Percentiles rank a stretch among this genome's conserved stretches.
Conservation (phyloP, 805 yeast species). For the Kodamaea laetipori region DNA sequence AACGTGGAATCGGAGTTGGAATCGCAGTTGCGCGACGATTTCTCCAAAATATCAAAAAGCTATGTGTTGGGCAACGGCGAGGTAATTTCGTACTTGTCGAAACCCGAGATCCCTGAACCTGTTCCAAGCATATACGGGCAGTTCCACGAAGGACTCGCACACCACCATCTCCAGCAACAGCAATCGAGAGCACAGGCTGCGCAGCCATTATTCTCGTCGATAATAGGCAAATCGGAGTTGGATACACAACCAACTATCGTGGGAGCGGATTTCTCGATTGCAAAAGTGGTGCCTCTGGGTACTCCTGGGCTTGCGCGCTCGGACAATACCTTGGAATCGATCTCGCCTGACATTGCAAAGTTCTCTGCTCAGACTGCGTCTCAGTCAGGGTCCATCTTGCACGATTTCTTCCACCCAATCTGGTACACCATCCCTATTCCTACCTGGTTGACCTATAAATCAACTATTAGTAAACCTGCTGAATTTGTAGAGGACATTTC, state of each 20-base stretch:
- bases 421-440: slow-evolving; percentile 48
- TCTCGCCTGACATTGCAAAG: slow-evolving; percentile 33
- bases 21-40: slow-evolving; percentile 55
- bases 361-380: slow-evolving; percentile 36
- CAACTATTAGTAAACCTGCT: slow-evolving; percentile 20
- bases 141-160: slow-evolving; percentile 14
- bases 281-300: slow-evolving; percentile 62
- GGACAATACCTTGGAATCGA: slow-evolving; percentile 30
- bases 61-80: slow-evolving; percentile 62
- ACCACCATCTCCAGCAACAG: slow-evolving; percentile 27
- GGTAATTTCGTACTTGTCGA: slow-evolving; percentile 43
- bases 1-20: slow-evolving; percentile 37
- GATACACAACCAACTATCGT: slow-evolving; percentile 73
- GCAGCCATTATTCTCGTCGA: slow-evolving; percentile 77
- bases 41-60: slow-evolving; percentile 55
- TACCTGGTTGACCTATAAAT: slow-evolving; percentile 42
- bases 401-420: slow-evolving; percentile 45
- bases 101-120: slow-evolving; percentile 30
- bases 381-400: slow-evolving; percentile 38
- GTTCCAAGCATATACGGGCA: slow-evolving; percentile 19
- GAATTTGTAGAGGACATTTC: slow-evolving; percentile 10
- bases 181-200: slow-evolving; percentile 39
- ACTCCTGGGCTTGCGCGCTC: slow-evolving; percentile 24
- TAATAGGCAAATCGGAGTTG: slow-evolving; percentile 64
- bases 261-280: slow-evolving; percentile 65